Percentiles rank a stretch among this genome's conserved stretches.
Conservation (phyloP, 148 eudicot genomes). For the Nyssa sinensis region DNA sequence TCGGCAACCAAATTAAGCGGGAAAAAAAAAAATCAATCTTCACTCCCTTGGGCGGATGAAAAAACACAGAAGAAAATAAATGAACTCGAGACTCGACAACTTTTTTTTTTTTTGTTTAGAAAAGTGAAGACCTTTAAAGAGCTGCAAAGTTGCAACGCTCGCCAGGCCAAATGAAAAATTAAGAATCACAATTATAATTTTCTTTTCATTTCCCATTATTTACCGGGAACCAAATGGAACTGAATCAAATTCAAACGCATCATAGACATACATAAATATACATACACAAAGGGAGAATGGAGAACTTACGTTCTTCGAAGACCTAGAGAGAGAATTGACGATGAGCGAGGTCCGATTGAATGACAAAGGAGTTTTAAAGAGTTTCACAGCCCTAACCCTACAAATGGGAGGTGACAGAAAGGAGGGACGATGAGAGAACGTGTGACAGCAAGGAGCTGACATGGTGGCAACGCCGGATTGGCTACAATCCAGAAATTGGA, state of each 20-base stretch:
- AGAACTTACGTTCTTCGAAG: conserved; percentile 33
- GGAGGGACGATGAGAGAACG: conserved; percentile 33
- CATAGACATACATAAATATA: background rate
- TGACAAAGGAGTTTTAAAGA: conserved; percentile 14
- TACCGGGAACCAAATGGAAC: no score
- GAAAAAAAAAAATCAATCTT: background rate
- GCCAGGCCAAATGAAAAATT: no score
- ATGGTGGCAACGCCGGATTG: conserved; percentile 12
- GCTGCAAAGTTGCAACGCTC: background rate
- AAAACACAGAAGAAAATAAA: background rate
- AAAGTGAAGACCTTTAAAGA: no score
- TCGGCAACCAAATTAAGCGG: background rate
- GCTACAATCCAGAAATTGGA: conserved; percentile 7
- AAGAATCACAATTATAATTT: no score
- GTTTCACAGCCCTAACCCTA: conserved; percentile 30
- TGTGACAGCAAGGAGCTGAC: conserved; percentile 25
- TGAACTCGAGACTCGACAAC: background rate
- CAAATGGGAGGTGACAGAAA: conserved; percentile 27
- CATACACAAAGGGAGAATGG: background rate
- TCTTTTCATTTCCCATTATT: no score
- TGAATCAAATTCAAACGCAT: background rate
- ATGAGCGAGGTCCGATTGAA: conserved; percentile 31
- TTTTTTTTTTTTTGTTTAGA: background rate
- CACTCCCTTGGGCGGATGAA: background rate
- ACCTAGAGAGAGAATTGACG: conserved; percentile 21